Evolutionary conservation across 257 asterid genomes (phyloP).

Genomic region (Rubia yunnanensis): DNA sequence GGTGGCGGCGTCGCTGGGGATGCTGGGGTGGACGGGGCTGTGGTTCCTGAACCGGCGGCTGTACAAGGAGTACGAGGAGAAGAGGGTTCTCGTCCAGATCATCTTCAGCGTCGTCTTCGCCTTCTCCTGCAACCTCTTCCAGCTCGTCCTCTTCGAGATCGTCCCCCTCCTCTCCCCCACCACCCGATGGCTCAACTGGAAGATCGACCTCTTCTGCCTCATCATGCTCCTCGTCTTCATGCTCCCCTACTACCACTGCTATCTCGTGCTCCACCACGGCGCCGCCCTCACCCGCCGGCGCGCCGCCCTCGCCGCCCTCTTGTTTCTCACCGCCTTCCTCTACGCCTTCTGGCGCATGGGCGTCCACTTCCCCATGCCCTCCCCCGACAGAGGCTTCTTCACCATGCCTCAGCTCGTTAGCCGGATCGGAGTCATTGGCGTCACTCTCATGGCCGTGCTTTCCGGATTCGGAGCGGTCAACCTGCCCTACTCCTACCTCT

Average conservation of each 20-base stretch:
- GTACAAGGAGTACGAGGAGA: conserved; percentile 97
- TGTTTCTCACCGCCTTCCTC: conserved; percentile 78
- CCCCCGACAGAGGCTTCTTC: conserved; percentile 97
- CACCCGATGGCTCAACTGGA: conserved; percentile 99
- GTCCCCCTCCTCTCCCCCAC: conserved; percentile 80
- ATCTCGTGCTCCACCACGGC: conserved; percentile 70
- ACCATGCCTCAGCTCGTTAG: conserved; percentile 94
- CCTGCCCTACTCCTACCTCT: conserved; percentile 90
- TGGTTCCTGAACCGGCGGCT: conserved; percentile 92
- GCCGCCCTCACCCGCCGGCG: conserved; percentile 89
- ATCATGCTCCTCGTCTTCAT: conserved; percentile 84
- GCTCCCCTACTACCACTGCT: conserved; percentile 96
- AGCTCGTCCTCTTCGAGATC: conserved; percentile 92
- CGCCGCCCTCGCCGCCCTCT: conserved; percentile 73
- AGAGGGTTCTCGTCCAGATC: conserved; percentile 87
- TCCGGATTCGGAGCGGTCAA: conserved; percentile 99
- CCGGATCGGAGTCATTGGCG: conserved; percentile 97
- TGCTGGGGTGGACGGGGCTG: conserved; percentile 85
- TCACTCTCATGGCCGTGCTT: conserved; percentile 90
- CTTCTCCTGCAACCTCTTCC: conserved; percentile 87
- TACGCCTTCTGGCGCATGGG: conserved; percentile 98
- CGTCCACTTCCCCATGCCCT: conserved; percentile 98
- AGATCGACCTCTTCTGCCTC: conserved; percentile 91
- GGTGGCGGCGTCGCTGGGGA: conserved; percentile 65
- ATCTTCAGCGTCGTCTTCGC: conserved; percentile 95